Base-by-base conservation (phyloP, 352 stramenopile genomes). In the Thalassiosira exigua region DNA sequence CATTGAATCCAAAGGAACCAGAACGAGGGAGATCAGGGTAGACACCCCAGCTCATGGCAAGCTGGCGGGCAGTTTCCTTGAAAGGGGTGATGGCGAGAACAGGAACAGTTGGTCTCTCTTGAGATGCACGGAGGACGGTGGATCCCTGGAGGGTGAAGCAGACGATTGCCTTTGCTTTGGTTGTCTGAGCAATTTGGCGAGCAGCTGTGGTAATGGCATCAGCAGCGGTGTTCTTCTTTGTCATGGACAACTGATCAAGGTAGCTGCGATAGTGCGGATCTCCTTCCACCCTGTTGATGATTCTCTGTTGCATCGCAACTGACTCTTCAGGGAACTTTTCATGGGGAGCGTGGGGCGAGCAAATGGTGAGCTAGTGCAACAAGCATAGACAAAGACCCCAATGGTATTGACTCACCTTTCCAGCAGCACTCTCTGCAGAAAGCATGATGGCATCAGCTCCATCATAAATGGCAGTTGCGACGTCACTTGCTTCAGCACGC, bases 371-470 rank as follows among this genome's bases (percentile, higher is more conserved):
- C 7, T 65, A 7, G 59, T 48, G 60, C 57, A n/a, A n/a, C n/a
- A n/a, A n/a, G n/a, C n/a, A n/a, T n/a, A n/a, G n/a, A n/a, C n/a
- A n/a, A n/a, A n/a, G n/a, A n/a, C n/a, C n/a, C n/a, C n/a, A n/a
- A n/a, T n/a, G n/a, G n/a, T n/a, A n/a, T n/a, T n/a, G 9, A 56
- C 79, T 61, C 72, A 87, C 80, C 57, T 76, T 79, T 26, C 97
- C 98, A 77, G 98, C 98, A 11, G 97, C 97, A 3, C 96, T 99
- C 90, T 99, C 98, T 22, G 97, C 98, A 52, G 95, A 98, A 19
- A 99, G 95, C 98, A 99, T 99, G 56, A 99, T 96, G 48, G 89
- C 95, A 84, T 99, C 98, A 36, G 96, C 95, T 29, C 97, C 96
- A 81, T 99, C 97, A 22, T 99, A 93, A 19, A 99, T 97, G 53